Base-by-base conservation (phyloP, 768 basidiomycete species). In the Russula sp. region DNA sequence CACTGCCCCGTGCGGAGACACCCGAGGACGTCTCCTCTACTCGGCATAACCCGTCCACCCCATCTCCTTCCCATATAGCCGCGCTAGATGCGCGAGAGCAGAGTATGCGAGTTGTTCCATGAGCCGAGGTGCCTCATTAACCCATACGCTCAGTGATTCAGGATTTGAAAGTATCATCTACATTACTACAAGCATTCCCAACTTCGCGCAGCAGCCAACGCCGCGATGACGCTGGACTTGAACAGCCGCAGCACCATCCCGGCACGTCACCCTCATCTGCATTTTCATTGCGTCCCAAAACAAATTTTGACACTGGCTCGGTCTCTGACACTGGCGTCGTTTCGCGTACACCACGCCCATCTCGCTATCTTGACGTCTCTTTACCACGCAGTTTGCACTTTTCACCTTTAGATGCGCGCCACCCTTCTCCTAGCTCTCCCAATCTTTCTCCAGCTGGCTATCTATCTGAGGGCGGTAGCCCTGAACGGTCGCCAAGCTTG, bases 391-490 rank as follows among this genome's bases (percentile, higher is more conserved):
- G 45, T 6, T 16, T 32, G 14, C 61, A 44, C 16, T 27, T 55
- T 22, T 66, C 60, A 4, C 57, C 58, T 18, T 31, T 56, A 8
- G 32, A 49, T 18, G 27, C 44, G n/a, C 67, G 45, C 20, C 61
- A 62, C 11, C 49, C 54, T 16, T 62, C 67, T 20, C 42, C 66
- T 4, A 62, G 57, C 31, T 68, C 66, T 27, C 66, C 66, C 22
- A 56, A 39, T 16, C 48, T 57, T 22, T 45, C 50, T 9, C 11
- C 47, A 7, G 32, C 57, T 16, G 67, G 62, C n/a, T 63, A 55
- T 55, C 32, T 58, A 31, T 68, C 67, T 22, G 67, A 68, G 16
- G 59, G 65, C 7, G 59, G 39, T 37, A 50, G 20, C 39, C 35
- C 45, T 4, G 66, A 68, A 4, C 56, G 59, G 18, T 59, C 65